Evolutionary conservation across 2,329 filamentous ascomycete species (phyloP).

Genomic region (Microsporum canis): DNA sequence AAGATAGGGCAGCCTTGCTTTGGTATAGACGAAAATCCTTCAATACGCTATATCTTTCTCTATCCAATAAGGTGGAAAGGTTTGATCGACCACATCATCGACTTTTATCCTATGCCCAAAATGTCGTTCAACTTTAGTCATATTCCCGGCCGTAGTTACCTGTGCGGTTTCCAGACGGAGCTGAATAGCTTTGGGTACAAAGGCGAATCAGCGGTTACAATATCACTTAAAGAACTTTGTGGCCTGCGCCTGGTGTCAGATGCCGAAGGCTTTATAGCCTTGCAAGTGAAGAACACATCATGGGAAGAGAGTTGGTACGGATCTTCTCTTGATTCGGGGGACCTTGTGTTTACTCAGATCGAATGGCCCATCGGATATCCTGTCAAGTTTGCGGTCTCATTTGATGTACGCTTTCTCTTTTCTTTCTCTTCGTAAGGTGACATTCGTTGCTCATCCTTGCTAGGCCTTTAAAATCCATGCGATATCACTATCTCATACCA

Average conservation of each 20-base stretch:
- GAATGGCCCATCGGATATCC: background rate
- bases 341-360: conserved; percentile 3
- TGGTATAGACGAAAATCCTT: background rate
- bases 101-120: background rate
- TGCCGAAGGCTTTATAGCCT: background rate
- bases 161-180: background rate
- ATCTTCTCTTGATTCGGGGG: background rate
- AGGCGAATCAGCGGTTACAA: background rate
- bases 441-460: background rate
- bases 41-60: background rate
- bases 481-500: background rate
- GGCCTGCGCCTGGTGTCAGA: conserved; percentile 3
- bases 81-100: background rate
- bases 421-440: background rate
- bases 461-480: conserved; percentile 4
- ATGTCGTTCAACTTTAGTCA: background rate
- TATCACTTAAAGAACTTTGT: background rate
- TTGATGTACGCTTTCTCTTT: background rate
- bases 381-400: background rate
- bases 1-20: background rate
- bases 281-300: background rate
- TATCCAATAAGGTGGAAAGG: background rate
- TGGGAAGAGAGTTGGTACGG: background rate
- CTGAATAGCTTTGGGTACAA: background rate
- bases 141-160: background rate